Percentiles rank a stretch among this genome's conserved stretches.
phyloP scores from a whole-genome alignment of 306 rosid genomes.

The Lupinus albus region DNA sequence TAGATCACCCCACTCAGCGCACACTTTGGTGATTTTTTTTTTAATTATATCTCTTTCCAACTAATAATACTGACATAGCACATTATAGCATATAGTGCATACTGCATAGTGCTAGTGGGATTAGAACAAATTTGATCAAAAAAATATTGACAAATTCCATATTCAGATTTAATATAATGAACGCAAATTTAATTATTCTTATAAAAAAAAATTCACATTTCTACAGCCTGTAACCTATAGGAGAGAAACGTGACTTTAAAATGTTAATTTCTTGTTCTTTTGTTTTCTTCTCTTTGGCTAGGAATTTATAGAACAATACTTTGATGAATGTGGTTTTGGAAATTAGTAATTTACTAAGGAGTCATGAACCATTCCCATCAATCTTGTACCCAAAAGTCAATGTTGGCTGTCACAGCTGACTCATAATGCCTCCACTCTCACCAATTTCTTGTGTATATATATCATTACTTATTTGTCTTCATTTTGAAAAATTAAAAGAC shows the following conservation, averaged over 20 bases:
- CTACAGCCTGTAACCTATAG: slow-evolving; percentile 35
- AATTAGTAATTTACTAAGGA: slow-evolving; percentile 37
- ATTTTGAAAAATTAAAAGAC: slow-evolving; percentile 7
- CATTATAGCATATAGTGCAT: background rate
- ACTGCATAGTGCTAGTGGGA: background rate
- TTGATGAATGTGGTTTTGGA: slow-evolving; percentile 16
- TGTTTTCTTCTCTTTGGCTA: background rate
- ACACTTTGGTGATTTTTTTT: slow-evolving; percentile 34
- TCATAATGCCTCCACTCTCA: slow-evolving; percentile 40
- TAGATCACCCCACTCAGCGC: slow-evolving; percentile 41
- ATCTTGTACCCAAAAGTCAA: slow-evolving; percentile 39
- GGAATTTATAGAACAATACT: slow-evolving; percentile 9
- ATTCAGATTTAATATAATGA: slow-evolving; percentile 32
- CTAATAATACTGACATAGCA: slow-evolving; percentile 17
- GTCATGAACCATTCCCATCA: slow-evolving; percentile 37
- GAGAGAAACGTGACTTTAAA: slow-evolving; percentile 30
- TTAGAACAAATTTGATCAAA: slow-evolving; percentile 39
- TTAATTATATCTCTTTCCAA: slow-evolving; percentile 7
- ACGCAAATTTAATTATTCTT: slow-evolving; percentile 31
- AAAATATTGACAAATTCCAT: slow-evolving; percentile 35
- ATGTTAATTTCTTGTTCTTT: background rate
- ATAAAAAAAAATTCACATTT: slow-evolving; percentile 25
- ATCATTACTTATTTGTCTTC: slow-evolving; percentile 28
- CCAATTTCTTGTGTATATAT: slow-evolving; percentile 26
- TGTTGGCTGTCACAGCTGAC: slow-evolving; percentile 31